phyloP scores from a whole-genome alignment of 495 filamentous ascomycete genomes.

The Neurospora discreta region DNA sequence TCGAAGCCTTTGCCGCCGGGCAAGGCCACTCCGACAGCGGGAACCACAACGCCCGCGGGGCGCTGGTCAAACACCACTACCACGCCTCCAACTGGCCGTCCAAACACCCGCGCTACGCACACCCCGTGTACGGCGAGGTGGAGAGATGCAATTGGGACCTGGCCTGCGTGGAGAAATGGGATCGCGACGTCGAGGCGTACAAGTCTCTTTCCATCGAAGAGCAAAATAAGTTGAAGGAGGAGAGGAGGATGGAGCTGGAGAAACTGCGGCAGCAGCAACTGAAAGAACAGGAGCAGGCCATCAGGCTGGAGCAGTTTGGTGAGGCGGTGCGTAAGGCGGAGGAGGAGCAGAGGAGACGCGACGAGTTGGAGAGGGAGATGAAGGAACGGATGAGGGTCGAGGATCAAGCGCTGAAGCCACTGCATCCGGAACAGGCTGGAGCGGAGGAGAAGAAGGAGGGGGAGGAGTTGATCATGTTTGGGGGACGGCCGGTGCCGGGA shows the following conservation, averaged over 20 bases:
- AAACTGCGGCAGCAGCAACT: background rate
- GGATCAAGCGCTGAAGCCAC: background rate
- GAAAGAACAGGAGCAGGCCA: slow-evolving; percentile 7
- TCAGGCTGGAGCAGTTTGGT: slow-evolving; percentile 4
- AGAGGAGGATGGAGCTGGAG: slow-evolving; percentile 9
- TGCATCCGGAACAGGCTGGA: background rate
- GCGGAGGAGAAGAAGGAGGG: background rate
- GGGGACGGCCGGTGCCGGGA: background rate
- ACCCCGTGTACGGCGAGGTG: slow-evolving; percentile 50
- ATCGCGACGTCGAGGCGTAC: slow-evolving; percentile 36
- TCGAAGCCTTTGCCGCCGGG: slow-evolving; percentile 51
- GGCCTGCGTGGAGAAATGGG: slow-evolving; percentile 45
- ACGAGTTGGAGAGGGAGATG: slow-evolving; percentile 9
- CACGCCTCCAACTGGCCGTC: slow-evolving; percentile 49
- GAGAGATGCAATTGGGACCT: slow-evolving; percentile 50
- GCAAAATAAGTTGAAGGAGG: slow-evolving; percentile 31
- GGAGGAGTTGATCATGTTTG: background rate
- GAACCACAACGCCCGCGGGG: slow-evolving; percentile 43
- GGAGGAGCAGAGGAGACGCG: slow-evolving; percentile 6
- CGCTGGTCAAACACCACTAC: slow-evolving; percentile 52
- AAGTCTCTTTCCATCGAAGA: slow-evolving; percentile 31
- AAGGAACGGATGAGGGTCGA: slow-evolving; percentile 8
- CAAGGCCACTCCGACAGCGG: slow-evolving; percentile 52
- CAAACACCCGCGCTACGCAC: slow-evolving; percentile 43
- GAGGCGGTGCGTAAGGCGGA: slow-evolving; percentile 3